Base-by-base conservation (phyloP, 176 grass and related monocot species). In the Oryza meridionalis region DNA sequence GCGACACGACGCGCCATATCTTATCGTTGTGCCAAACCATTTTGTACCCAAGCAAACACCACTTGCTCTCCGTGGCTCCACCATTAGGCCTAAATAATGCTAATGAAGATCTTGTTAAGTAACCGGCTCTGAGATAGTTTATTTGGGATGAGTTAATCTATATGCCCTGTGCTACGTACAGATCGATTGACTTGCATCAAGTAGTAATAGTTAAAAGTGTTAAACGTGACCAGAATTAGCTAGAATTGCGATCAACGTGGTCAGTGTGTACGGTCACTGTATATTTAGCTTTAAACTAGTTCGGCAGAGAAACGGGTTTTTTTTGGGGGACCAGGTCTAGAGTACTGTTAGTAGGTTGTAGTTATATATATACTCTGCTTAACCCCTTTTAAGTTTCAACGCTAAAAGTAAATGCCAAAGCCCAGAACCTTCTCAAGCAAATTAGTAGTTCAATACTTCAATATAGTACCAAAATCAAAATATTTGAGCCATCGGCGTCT, bases 41-140 rank as follows among this genome's bases (percentile, higher is more conserved):
- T 58, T 73, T 69, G 15, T 82, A 43, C 75, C 11, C 72, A 50
- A 47, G 50, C 65, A 21, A 72, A 4, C 53, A 17, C 53, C 51
- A 77, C 86, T 87, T 7, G 6, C 32, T 13, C 62, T 26, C 3
- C 53, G 21, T 9, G 53, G 53, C 53, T 58, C 53, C 53, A 55
- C 15, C 53, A 17, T n/a, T 62, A 62, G 19, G 58, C n/a, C 13
- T 11, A 38, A 2, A 31, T 43, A 43, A 43, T 42, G 7, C 5
- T 40, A 3, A 1, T 4, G 0, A 32, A 51, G 16, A 74, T 53
- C 29, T 21, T 63, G 25, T 32, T 64, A 7, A 50, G 68, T 69
- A 58, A 61, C 61, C 17, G 24, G 11, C 22, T 72, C 35, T 22
- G 37, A 45, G 1, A 32, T 72, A 84, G 7, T 69, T 76, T 43